These are phyloP conservation scores for Laguncularia racemosa DNA, from an alignment of 345 rosid genomes.

Conservation along the genomic window DNA sequence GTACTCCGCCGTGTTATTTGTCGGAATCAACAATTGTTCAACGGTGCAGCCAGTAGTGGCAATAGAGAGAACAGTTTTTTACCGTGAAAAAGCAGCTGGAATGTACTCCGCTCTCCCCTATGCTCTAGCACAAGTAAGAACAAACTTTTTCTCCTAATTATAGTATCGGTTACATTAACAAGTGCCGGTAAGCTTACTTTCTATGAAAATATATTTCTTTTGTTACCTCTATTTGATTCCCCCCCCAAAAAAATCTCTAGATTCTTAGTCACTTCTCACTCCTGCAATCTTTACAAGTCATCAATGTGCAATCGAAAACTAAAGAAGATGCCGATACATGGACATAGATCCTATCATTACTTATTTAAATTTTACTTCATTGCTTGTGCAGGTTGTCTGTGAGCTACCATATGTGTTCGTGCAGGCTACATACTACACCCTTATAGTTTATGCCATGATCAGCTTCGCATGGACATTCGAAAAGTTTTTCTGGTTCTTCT, in stretches of 20 bases:
- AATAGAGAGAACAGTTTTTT: conserved; percentile 64
- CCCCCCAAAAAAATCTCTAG: too few relatives aligned
- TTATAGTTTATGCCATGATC: conserved; percentile 74
- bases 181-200: too few relatives aligned
- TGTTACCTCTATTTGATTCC: too few relatives aligned
- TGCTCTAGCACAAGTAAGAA: conserved; percentile 51
- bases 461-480: conserved; percentile 61
- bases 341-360: too few relatives aligned
- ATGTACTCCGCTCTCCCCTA: conserved; percentile 70
- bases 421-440: conserved; percentile 51
- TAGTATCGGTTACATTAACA: too few relatives aligned
- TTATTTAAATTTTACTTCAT: not conserved
- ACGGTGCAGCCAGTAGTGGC: conserved; percentile 65
- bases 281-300: too few relatives aligned
- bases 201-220: too few relatives aligned
- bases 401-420: conserved; percentile 66
- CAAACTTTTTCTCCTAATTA: not conserved
- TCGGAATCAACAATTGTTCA: conserved; percentile 58
- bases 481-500: conserved; percentile 88
- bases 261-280: too few relatives aligned
- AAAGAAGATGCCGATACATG: too few relatives aligned
- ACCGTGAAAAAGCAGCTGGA: conserved; percentile 65
- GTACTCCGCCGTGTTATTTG: conserved; percentile 52
- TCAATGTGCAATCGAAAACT: too few relatives aligned
- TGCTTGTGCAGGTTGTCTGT: conserved; percentile 44